Evolutionary conservation across 2,329 filamentous ascomycete species (phyloP).

Genomic region (Colletotrichum simmondsii): DNA sequence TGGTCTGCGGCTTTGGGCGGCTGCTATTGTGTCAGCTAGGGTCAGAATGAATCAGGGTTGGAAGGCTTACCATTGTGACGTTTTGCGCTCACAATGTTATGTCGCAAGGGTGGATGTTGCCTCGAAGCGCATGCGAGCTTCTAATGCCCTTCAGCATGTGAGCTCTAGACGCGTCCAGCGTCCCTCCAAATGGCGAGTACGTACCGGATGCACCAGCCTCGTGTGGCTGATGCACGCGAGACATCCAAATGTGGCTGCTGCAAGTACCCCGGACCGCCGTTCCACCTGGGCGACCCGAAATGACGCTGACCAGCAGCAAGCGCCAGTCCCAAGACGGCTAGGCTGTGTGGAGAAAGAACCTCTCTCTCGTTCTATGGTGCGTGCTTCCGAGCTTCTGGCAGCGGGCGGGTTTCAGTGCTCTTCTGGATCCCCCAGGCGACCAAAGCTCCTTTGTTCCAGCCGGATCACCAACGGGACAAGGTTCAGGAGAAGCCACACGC

Average conservation of each 20-base stretch:
- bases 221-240: conserved; percentile 14
- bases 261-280: conserved; percentile 24
- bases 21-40: conserved; percentile 6
- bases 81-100: background rate
- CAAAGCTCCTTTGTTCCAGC: conserved; percentile 35
- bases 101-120: background rate
- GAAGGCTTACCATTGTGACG: conserved; percentile 17
- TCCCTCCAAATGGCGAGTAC: background rate
- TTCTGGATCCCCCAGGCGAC: conserved; percentile 14
- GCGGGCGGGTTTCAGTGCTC: conserved; percentile 25
- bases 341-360: background rate
- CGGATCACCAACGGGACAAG: conserved; percentile 31
- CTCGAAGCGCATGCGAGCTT: background rate
- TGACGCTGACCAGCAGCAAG: conserved; percentile 11
- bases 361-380: conserved; percentile 13
- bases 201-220: background rate
- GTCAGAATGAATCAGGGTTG: background rate
- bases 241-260: background rate
- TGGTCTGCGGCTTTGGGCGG: conserved; percentile 39
- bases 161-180: conserved; percentile 11
- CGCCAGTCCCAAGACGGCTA: background rate
- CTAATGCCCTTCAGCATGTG: background rate
- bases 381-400: conserved; percentile 2
- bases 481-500: conserved; percentile 26
- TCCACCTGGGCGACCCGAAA: conserved; percentile 4